Evolutionary conservation across 2,329 filamentous ascomycete genomes (phyloP).

Genomic region (Botryotinia narcissicola): DNA sequence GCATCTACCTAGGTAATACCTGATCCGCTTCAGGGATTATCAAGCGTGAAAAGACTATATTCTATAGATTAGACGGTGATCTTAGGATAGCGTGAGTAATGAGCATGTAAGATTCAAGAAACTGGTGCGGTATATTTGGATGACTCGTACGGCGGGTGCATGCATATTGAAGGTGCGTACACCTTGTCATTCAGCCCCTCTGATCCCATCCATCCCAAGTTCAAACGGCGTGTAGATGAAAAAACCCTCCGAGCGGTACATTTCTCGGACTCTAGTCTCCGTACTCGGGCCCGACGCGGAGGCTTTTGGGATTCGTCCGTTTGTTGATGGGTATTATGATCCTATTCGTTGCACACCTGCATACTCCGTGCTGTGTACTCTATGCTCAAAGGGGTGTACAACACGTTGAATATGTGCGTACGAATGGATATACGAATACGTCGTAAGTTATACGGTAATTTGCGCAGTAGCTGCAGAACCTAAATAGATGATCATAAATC

Average conservation of each 20-base stretch:
- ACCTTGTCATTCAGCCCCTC: background rate
- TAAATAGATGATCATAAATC: background rate
- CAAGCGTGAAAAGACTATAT: background rate
- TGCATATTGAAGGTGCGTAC: background rate
- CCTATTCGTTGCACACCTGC: no score
- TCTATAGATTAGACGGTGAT: background rate
- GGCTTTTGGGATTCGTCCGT: background rate
- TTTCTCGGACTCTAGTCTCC: background rate
- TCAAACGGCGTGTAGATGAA: background rate
- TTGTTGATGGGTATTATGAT: background rate
- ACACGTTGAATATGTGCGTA: background rate
- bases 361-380: background rate
- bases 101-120: background rate
- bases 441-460: background rate
- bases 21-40: slow-evolving; percentile 3
- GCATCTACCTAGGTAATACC: background rate
- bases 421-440: background rate
- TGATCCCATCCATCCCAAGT: background rate
- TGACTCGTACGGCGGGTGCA: slow-evolving; percentile 1
- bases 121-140: background rate
- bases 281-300: slow-evolving; percentile 14
- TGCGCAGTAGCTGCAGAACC: background rate
- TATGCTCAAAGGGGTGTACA: no score
- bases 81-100: background rate
- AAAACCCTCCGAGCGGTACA: background rate